Evolutionary conservation across 495 filamentous ascomycete genomes (phyloP).

Genomic region (Aspergillus nanangensis): DNA sequence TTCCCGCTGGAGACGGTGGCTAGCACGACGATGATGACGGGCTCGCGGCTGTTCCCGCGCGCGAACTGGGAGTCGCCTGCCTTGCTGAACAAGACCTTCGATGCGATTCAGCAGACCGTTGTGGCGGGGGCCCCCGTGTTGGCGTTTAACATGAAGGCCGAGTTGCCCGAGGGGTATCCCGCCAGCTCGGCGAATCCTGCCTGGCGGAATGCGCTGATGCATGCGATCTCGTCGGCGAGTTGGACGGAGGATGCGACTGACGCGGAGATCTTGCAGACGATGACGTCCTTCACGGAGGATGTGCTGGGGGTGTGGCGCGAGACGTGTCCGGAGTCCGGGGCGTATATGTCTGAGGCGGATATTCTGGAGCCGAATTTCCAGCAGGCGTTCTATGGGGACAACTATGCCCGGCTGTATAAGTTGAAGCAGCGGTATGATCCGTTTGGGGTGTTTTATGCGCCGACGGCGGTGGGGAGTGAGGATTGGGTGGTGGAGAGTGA

Average conservation of each 20-base stretch:
- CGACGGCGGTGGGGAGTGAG: slow-evolving; percentile 51
- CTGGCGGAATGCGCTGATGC: slow-evolving; percentile 49
- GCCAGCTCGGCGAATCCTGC: slow-evolving; percentile 50
- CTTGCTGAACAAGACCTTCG: slow-evolving; percentile 38
- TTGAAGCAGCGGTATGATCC: slow-evolving; percentile 56
- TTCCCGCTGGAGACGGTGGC: slow-evolving; percentile 47
- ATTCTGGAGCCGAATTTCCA: slow-evolving; percentile 61
- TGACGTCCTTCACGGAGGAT: slow-evolving; percentile 28
- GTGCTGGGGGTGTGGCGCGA: slow-evolving; percentile 49
- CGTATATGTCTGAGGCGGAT: slow-evolving; percentile 42
- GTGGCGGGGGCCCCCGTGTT: slow-evolving; percentile 38
- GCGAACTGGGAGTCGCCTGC: slow-evolving; percentile 35
- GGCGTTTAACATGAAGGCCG: slow-evolving; percentile 46
- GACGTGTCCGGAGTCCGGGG: slow-evolving; percentile 29
- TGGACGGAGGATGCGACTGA: slow-evolving; percentile 17
- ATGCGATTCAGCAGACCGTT: slow-evolving; percentile 39
- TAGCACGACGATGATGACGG: slow-evolving; percentile 28
- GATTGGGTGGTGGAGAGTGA: slow-evolving; percentile 35
- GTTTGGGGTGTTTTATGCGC: slow-evolving; percentile 48
- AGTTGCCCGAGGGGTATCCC: slow-evolving; percentile 16
- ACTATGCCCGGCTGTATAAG: slow-evolving; percentile 45
- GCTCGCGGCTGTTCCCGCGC: slow-evolving; percentile 50
- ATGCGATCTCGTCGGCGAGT: slow-evolving; percentile 40
- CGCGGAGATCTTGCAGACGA: slow-evolving; percentile 14
- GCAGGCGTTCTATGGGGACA: slow-evolving; percentile 55